Base-by-base conservation (phyloP, 2,329 filamentous ascomycete species). In the Hysterium pulicare region DNA sequence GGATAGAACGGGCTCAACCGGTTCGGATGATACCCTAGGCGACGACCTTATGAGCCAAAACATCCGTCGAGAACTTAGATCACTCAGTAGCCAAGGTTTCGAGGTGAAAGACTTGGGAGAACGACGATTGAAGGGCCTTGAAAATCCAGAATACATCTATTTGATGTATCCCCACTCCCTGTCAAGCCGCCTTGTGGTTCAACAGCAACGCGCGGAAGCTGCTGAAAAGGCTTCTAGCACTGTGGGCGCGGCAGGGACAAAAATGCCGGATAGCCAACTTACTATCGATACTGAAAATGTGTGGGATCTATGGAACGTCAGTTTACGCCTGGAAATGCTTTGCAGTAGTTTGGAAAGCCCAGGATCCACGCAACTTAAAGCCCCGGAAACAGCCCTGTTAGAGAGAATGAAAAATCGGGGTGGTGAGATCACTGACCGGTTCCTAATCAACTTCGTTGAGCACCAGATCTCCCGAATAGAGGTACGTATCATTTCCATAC, bases 51-150 rank as follows among this genome's bases (percentile, higher is more conserved):
- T 86, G 47, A 83, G 80, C n/a, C 75, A 83, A 40, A 76, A 85
- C 9, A 95, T 97, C 54, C 84, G 89, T 44, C 87, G 87, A 41
- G 93, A 98, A 67, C 75, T 98, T 16, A 82, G 89, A 38, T 86
- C 87, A 21, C 77, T 98, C 20, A 93, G 84, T 54, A 90, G 84
- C 36, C 89, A 95, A 68, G 93, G 93, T 6, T 98, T 97, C 59
- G 89, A 95, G 63, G 90, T 97, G 61, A 96, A 96, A 68, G 90
- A 96, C 58, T 85, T 95, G 64, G 93, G 93, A 37, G 90, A 97
- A 68, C 85, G 86, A 53, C 96, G 95, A 61, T 77, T 98, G 43
- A 98, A 98, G 70, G 93, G 93, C 22, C 82, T 98, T 10, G 93
- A 98, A 68, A 98, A 98, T 61, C 91, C 93, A 0, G 93, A 98